Conservation (phyloP, 192 early-diverging fungal genomes). For the Backusella tuberculispora region DNA sequence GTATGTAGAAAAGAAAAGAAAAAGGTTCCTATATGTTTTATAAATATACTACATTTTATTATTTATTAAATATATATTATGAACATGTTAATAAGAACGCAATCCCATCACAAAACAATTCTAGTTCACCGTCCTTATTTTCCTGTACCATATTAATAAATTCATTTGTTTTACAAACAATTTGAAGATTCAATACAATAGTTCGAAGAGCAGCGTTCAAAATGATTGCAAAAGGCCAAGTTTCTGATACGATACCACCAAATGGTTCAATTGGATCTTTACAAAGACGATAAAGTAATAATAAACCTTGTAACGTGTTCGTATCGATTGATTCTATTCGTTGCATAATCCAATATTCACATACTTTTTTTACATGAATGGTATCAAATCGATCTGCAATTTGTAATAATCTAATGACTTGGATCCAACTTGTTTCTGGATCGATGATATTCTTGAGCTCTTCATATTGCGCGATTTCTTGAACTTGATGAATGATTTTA, state of each 20-base stretch:
- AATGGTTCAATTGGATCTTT: not conserved
- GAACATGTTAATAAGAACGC: not conserved
- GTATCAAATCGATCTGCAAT: slow-evolving; percentile 16
- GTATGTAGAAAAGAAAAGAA: too few species aligned
- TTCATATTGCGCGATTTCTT: too few species aligned
- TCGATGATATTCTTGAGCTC: not conserved
- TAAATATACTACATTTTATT: too few species aligned
- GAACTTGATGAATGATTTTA: not conserved
- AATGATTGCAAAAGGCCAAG: not conserved
- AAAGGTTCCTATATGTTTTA: not conserved
- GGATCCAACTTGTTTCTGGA: not conserved
- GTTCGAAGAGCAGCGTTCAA: not conserved
- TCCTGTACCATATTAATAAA: not conserved
- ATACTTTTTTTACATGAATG: not conserved
- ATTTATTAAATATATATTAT: not conserved
- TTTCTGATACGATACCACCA: slow-evolving; percentile 10
- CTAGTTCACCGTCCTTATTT: not conserved
- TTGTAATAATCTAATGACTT: slow-evolving; percentile 7
- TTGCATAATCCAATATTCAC: slow-evolving; percentile 18
- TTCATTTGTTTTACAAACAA: not conserved
- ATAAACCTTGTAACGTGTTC: not conserved
- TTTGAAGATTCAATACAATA: not conserved
- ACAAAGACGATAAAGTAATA: slow-evolving; percentile 7
- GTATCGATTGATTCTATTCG: not conserved
- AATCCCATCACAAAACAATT: slow-evolving; percentile 3